Base-by-base conservation (phyloP, 2,329 filamentous ascomycete genomes). In the Colletotrichum sp. region DNA sequence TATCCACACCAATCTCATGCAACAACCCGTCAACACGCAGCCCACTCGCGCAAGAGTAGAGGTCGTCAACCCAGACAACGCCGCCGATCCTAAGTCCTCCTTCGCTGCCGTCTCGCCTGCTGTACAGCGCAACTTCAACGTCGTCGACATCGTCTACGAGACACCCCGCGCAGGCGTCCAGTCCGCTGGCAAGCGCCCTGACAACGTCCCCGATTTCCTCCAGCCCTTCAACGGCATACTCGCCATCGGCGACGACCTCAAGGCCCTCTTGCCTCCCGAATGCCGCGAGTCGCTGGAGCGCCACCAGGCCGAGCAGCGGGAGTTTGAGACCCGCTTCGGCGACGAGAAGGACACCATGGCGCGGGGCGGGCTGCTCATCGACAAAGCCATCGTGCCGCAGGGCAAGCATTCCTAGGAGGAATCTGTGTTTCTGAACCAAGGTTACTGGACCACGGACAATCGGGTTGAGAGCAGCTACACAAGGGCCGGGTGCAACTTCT, bases 1-100 rank as follows among this genome's bases (percentile, higher is more conserved):
- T 81, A 93, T 39, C 16, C 96, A 99, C 86, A 99, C 97, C 70
- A 99, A 99, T 84, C 86, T 91, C 75, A 94, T 98, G 90, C 95
- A 97, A 82, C 98, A 94, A 82, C 96, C 97, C 0, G 92, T 92
- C 77, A 94, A 90, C 81, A 98, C 96, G 91, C 97, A 99, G 84
- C 95, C 97, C 4, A 97, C 95, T 4, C 95, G 95, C 80, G 95
- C 93, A 12, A 93, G 94, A 76, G 96, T 96, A 88, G 95, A 97
- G 85, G 92, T 94, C 77, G 88, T 98, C 4, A 82, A 86, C 21
- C 82, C 85, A 10, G 82, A 84, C 55, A 79, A 81, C 4, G 79
- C 78, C 39, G 78, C 82, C 5, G 78, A 80, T 21, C 44, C 80
- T 0, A 76, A 72, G 13, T 82, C 84, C 26, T 80, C 81, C 32